phyloP scores from a whole-genome alignment of 2,329 filamentous ascomycete genomes.

The Pseudogymnoascus sp. region DNA sequence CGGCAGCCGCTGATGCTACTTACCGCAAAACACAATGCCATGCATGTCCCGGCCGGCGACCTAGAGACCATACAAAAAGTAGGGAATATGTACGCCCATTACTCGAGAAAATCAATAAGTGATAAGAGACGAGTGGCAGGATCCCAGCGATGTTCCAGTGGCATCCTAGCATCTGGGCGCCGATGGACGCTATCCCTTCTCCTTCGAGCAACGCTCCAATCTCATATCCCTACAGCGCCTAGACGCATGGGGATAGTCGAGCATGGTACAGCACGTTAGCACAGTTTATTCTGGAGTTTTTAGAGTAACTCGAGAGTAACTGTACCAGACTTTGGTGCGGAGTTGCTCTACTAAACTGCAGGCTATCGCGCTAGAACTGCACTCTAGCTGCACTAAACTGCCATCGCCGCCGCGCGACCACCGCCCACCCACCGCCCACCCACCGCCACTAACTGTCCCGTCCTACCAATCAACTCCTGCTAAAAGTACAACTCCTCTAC shows the following conservation, averaged over 20 bases:
- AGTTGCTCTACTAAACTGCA: background rate
- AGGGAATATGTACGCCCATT: background rate
- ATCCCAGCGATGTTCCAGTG: background rate
- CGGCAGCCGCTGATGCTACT: background rate
- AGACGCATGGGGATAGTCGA: background rate
- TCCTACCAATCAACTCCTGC: background rate
- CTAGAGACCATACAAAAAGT: background rate
- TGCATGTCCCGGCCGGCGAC: background rate
- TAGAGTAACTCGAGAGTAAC: background rate
- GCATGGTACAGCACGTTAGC: background rate
- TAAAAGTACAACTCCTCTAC: background rate
- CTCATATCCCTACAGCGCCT: background rate
- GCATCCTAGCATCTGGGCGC: background rate
- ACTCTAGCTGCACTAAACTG: background rate
- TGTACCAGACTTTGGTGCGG: background rate
- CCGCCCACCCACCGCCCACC: background rate
- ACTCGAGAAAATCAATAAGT: slow-evolving; percentile 3
- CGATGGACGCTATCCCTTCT: background rate
- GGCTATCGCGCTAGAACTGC: no score
- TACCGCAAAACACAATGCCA: background rate
- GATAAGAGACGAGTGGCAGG: background rate
- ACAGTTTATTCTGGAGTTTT: no score
- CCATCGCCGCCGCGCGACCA: background rate
- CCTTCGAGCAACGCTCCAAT: background rate
- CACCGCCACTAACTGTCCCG: background rate